Conservation (phyloP, 2,329 filamentous ascomycete species). For the Cercospora brassicicola region DNA sequence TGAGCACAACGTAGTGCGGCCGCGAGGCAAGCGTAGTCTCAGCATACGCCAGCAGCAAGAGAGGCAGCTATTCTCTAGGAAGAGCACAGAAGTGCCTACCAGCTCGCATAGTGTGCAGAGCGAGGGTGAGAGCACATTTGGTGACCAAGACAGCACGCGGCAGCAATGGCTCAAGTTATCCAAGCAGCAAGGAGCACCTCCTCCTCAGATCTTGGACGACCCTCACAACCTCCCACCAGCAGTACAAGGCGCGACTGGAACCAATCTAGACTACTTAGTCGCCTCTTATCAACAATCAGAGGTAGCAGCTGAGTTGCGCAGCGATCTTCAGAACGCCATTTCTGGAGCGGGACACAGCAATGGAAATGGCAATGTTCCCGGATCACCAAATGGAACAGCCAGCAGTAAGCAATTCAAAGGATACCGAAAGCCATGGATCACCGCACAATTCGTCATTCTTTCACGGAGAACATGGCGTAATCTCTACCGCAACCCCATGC, state of each 20-base stretch:
- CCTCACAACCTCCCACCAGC: conserved; percentile 41
- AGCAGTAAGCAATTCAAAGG: conserved; percentile 60
- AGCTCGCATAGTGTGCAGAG: conserved; percentile 53
- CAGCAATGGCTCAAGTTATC: conserved; percentile 64
- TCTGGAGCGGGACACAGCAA: conserved; percentile 66
- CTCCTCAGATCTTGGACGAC: conserved; percentile 58
- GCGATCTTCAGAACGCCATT: conserved; percentile 75
- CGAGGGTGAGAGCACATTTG: conserved; percentile 53
- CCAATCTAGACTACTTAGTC: conserved; percentile 80
- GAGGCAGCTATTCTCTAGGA: conserved; percentile 82
- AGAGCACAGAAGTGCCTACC: conserved; percentile 58
- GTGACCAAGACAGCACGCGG: conserved; percentile 44
- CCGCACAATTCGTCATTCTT: conserved; percentile 82
- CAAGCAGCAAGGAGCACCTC: conserved; percentile 48
- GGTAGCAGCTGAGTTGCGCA: conserved; percentile 69
- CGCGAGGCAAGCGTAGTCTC: conserved; percentile 69
- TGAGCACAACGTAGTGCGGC: conserved; percentile 54
- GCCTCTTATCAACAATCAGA: conserved; percentile 74
- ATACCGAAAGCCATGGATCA: conserved; percentile 77
- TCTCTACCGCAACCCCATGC: conserved; percentile 92
- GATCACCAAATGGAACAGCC: conserved; percentile 54
- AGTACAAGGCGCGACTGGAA: conserved; percentile 57
- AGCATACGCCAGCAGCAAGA: conserved; percentile 87
- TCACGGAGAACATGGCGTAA: conserved; percentile 94
- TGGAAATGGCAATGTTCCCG: conserved; percentile 47